Conservation (phyloP, 176 grass and related monocot species). For the Oryza longistaminata region DNA sequence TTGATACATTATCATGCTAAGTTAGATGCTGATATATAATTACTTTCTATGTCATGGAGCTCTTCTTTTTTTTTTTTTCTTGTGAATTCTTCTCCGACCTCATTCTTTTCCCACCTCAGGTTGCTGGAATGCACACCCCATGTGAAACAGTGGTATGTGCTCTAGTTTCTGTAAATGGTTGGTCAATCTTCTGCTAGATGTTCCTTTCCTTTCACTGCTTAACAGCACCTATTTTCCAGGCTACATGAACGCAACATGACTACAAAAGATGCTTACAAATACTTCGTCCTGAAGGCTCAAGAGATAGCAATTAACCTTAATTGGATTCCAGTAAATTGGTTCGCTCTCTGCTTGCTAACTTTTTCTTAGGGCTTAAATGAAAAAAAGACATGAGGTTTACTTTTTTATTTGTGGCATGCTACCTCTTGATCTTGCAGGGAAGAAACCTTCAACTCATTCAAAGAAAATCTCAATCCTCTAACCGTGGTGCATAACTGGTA, state of each 20-base stretch:
- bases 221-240: slow-evolving; percentile 46
- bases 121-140: slow-evolving; percentile 83
- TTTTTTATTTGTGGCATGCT: neutral
- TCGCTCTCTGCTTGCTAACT: slow-evolving; percentile 4
- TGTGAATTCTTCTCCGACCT: neutral
- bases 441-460: slow-evolving; percentile 95
- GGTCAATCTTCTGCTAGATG: neutral
- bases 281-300: slow-evolving; percentile 90
- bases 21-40: neutral
- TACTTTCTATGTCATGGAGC: neutral
- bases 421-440: slow-evolving; percentile 57
- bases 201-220: slow-evolving; percentile 9
- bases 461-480: slow-evolving; percentile 80
- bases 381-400: neutral
- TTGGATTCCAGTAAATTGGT: slow-evolving; percentile 96
- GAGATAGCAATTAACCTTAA: slow-evolving; percentile 74
- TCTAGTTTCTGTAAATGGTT: slow-evolving; percentile 15
- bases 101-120: slow-evolving; percentile 50
- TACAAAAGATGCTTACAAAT: slow-evolving; percentile 89
- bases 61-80: neutral
- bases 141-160: slow-evolving; percentile 82
- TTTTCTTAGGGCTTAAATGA: neutral
- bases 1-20: slow-evolving; percentile 10
- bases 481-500: slow-evolving; percentile 97
- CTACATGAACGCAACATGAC: slow-evolving; percentile 82